These are phyloP conservation scores for Colletotrichum kahawae DNA, from an alignment of 2,329 filamentous ascomycete species.

Conservation along the genomic window DNA sequence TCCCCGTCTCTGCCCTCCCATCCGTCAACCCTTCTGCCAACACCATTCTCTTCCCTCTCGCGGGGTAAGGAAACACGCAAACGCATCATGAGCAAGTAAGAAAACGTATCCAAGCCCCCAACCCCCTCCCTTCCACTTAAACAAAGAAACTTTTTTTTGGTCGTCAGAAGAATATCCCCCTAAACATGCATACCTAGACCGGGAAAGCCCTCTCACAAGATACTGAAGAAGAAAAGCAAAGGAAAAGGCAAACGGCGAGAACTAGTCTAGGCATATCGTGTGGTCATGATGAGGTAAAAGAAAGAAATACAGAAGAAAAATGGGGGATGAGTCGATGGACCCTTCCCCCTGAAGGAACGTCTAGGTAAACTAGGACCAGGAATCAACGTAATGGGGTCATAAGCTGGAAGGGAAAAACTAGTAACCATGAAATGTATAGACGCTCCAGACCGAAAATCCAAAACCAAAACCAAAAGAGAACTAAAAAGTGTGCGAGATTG, in stretches of 20 bases:
- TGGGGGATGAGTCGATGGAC: background rate
- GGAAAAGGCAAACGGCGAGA: background rate
- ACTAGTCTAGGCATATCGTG: background rate
- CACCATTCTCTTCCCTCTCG: background rate
- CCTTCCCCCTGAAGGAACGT: background rate
- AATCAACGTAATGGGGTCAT: background rate
- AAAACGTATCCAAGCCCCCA: background rate
- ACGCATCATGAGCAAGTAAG: background rate
- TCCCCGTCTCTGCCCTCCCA: background rate
- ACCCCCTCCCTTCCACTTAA: background rate
- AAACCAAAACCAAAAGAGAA: background rate
- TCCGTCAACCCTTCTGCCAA: background rate
- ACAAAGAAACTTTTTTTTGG: background rate
- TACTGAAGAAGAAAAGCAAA: background rate
- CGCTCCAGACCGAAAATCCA: background rate
- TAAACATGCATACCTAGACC: background rate
- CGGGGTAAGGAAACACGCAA: background rate
- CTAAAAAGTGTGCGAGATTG: background rate
- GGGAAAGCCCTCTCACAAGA: background rate
- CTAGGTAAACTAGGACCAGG: background rate
- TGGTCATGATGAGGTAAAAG: background rate
- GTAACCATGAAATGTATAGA: background rate
- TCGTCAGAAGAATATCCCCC: background rate
- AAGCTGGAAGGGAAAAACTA: background rate
- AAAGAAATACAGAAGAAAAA: background rate